phyloP scores from a whole-genome alignment of 164 flowering plant genomes.

The Stephania japonica region DNA sequence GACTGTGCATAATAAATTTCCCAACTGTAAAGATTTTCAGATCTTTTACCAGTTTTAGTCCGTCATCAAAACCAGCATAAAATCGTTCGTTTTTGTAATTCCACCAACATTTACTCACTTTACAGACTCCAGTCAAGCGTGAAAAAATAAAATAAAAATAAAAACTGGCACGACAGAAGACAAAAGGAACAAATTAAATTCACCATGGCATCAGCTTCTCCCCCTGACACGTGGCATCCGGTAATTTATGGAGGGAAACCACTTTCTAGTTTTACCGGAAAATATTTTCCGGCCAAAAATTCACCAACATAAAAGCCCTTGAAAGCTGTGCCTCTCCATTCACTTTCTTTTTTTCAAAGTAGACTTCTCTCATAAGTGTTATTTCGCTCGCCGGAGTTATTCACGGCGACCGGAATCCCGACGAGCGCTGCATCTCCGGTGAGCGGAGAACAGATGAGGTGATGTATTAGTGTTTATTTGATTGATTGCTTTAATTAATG shows the following conservation, averaged over 20 bases:
- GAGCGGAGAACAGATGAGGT: not conserved
- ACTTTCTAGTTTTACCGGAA: not conserved
- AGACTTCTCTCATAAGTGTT: not conserved
- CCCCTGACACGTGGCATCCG: no score
- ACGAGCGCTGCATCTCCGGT: not conserved
- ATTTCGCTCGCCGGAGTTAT: not conserved
- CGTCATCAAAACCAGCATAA: not conserved
- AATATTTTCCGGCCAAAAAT: not conserved
- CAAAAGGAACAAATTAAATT: not conserved
- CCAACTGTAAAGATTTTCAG: constrained; percentile 3
- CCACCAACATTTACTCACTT: not conserved
- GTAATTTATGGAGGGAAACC: not conserved
- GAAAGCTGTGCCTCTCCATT: not conserved
- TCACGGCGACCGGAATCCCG: not conserved
- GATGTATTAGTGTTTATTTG: not conserved
- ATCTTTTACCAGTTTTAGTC: not conserved
- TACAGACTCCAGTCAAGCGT: not conserved
- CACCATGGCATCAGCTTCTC: not conserved
- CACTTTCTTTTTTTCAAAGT: not conserved
- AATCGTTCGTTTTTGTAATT: not conserved
- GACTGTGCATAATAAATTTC: not conserved
- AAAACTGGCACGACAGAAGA: not conserved
- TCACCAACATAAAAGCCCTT: not conserved
- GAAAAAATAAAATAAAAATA: not conserved
- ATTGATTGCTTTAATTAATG: not conserved